Percentiles rank a stretch among this genome's conserved stretches.
Evolutionary conservation across 2,329 filamentous ascomycete genomes (phyloP).

Genomic region (Chaetothyriales sp.): DNA sequence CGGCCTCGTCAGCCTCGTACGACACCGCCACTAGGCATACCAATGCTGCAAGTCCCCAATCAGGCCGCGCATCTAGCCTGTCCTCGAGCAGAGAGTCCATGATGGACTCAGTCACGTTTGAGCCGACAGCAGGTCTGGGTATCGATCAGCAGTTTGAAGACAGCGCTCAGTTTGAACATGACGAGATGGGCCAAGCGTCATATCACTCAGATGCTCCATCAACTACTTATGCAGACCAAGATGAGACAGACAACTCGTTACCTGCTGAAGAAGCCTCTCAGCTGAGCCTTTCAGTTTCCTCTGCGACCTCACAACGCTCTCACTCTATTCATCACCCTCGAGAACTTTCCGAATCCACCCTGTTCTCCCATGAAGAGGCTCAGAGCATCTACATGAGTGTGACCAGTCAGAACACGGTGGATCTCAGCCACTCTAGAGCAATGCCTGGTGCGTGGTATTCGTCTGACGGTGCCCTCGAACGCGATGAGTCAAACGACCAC

Average conservation of each 20-base stretch:
- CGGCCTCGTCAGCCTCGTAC: neutral
- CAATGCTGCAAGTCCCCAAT: neutral
- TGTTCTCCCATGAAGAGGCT: slow-evolving; percentile 36
- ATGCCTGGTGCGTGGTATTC: slow-evolving; percentile 13
- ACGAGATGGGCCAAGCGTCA: neutral
- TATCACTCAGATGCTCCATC: neutral
- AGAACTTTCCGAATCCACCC: slow-evolving; percentile 31
- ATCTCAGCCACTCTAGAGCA: slow-evolving; percentile 5
- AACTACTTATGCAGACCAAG: neutral
- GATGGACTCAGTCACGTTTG: neutral
- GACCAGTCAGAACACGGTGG: slow-evolving; percentile 30
- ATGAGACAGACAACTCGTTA: neutral
- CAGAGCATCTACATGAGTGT: slow-evolving; percentile 42
- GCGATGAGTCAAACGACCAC: neutral
- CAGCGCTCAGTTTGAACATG: neutral
- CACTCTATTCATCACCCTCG: slow-evolving; percentile 7
- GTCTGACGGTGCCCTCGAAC: neutral
- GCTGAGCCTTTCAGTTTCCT: neutral
- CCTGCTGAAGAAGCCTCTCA: neutral
- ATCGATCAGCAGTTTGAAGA: neutral
- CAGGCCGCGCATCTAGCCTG: neutral
- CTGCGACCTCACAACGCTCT: neutral
- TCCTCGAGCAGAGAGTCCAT: neutral
- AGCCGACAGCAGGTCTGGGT: neutral
- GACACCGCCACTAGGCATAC: neutral